Evolutionary conservation across 495 filamentous ascomycete species (phyloP), one percentile per base, ranked within the genome.

Genomic region (Hypoxylon crocopeplum): DNA sequence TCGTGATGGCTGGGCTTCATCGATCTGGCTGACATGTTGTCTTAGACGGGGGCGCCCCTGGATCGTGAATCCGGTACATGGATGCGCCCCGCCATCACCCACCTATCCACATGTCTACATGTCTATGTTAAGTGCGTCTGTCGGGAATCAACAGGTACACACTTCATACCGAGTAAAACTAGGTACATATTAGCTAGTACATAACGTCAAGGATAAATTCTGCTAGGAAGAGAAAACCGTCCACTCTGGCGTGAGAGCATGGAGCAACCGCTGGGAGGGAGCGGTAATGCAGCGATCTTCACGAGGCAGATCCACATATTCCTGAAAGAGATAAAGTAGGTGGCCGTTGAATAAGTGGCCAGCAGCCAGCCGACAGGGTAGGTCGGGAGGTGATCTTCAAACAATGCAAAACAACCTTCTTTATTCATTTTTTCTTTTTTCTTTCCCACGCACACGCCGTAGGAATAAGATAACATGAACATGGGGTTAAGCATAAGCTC

Each of bases 251-350:
- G 32, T 5, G 22, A 47, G 33, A 40, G 38, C 32, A 19, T 27
- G 25, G 48, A 41, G 20, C 47, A 63, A 33, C 49, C 45, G 56
- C 46, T 48, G 44, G 16, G 19, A 50, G 54, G 49, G 50, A 66
- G 56, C 50, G 49, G 50, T 57, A 19, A 49, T 52, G 57, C 57
- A 53, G 41, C 51, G 57, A 66, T 62, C 52, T 54, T 56, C 51
- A 56, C 59, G 47, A 66, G 34, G 61, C 48, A 52, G 61, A 59
- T 59, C 55, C 42, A 48, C 45, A 36, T 50, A 59, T 59, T 54
- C 36, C 45, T 55, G 61, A 64, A 59, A 64, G 61, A 64, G 55
- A 64, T 58, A 58, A 45, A 58, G 60, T 58, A 58, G 38, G 42
- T 57, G 48, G 60, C 32, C 24, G 48, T 58, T 19, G 15, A 57